These are phyloP conservation scores for Chamaecyparis obtusa DNA, from an alignment of 75 land plant species.

Conservation along the genomic window DNA sequence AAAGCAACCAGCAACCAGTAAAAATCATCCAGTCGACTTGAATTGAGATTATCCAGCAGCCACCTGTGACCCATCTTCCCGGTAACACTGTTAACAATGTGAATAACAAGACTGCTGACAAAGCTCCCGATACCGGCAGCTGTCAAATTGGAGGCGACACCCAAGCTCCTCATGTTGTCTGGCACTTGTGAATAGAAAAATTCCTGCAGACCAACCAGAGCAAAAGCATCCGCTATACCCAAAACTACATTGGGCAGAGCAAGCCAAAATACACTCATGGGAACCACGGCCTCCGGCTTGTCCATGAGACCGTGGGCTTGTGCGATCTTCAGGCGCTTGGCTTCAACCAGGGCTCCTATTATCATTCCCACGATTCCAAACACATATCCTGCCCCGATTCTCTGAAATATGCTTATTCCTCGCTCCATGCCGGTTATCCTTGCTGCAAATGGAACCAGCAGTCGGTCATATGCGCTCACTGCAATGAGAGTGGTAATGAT, in stretches of 20 bases:
- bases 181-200: conserved; percentile 52
- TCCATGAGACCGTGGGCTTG: conserved; percentile 21
- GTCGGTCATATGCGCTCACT: conserved; percentile 26
- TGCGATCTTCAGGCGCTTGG: not conserved
- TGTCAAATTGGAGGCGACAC: conserved; percentile 13
- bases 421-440: conserved; percentile 15
- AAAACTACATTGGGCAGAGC: conserved; percentile 43
- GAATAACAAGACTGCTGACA: conserved; percentile 13
- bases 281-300: conserved; percentile 14
- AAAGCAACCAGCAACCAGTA: not conserved
- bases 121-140: conserved; percentile 20
- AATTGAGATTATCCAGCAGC: not conserved
- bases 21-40: not conserved
- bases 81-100: conserved; percentile 5
- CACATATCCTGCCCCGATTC: conserved; percentile 32
- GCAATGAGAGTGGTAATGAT: conserved; percentile 14
- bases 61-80: not conserved
- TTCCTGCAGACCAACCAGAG: conserved; percentile 39
- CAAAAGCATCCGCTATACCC: conserved; percentile 38
- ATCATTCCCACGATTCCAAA: not conserved
- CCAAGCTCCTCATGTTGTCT: conserved; percentile 16
- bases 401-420: conserved; percentile 36
- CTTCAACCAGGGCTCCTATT: too few relatives aligned
- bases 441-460: conserved; percentile 24
- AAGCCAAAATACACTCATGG: conserved; percentile 46